Conservation (phyloP, 345 rosid genomes). For the Pelargonium nanum region DNA sequence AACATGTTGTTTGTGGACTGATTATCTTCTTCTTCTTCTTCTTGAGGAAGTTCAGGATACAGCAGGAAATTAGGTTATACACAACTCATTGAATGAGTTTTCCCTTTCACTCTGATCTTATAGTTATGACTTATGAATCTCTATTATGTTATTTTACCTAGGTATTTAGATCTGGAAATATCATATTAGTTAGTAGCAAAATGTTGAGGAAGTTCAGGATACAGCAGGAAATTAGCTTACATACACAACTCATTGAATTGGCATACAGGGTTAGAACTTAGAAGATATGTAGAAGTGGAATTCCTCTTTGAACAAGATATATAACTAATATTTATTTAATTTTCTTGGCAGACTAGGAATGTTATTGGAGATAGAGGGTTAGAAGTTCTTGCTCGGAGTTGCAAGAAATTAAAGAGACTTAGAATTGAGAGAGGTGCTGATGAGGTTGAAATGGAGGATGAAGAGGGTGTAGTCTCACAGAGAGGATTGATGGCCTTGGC, state of each 20-base stretch:
- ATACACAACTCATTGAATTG: not conserved
- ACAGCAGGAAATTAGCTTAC: not conserved
- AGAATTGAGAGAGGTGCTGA: conserved; percentile 91
- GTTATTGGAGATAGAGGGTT: conserved; percentile 90
- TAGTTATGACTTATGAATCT: no score
- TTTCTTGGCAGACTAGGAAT: conserved; percentile 66
- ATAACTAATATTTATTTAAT: not conserved
- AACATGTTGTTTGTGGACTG: no score
- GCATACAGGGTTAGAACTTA: not conserved
- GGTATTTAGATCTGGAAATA: not conserved
- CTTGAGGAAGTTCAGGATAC: no score
- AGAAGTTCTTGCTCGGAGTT: conserved; percentile 64
- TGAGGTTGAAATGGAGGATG: conserved; percentile 79
- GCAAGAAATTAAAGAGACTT: conserved; percentile 72
- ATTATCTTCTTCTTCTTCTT: no score
- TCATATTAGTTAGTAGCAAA: not conserved
- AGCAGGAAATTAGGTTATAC: no score
- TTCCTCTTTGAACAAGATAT: not conserved
- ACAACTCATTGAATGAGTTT: no score
- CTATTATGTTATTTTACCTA: not conserved
- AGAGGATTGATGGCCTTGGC: conserved; percentile 78
- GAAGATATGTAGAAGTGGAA: no score
- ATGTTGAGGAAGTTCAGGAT: not conserved
- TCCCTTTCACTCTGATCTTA: no score
- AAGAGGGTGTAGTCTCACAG: conserved; percentile 78